phyloP scores from a whole-genome alignment of 2,329 filamentous ascomycete genomes.

The Penicillium sp. region DNA sequence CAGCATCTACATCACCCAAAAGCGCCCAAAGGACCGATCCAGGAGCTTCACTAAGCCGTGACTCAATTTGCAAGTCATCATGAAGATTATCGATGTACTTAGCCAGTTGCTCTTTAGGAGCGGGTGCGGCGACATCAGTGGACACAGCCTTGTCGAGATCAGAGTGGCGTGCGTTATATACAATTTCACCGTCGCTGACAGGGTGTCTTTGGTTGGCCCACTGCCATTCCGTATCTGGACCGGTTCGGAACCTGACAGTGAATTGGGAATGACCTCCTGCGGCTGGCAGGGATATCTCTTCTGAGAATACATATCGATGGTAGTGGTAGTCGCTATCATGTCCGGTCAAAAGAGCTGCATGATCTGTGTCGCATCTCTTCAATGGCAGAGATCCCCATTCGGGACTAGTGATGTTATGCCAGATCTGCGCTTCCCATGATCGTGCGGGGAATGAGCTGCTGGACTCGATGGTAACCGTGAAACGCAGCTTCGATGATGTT shows the following conservation, averaged over 20 bases:
- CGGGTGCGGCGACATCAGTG: slow-evolving; percentile 13
- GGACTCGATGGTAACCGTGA: slow-evolving; percentile 70
- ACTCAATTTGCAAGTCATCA: slow-evolving; percentile 33
- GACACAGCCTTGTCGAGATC: background rate
- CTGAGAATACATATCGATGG: slow-evolving; percentile 37
- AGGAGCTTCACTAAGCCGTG: slow-evolving; percentile 41
- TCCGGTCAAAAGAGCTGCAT: slow-evolving; percentile 31
- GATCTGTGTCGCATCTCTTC: slow-evolving; percentile 35
- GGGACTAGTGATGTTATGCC: slow-evolving; percentile 64
- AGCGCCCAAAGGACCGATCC: slow-evolving; percentile 42
- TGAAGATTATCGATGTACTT: slow-evolving; percentile 39
- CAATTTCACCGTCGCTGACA: slow-evolving; percentile 42
- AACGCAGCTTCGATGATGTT: slow-evolving; percentile 46
- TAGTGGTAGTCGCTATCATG: slow-evolving; percentile 21
- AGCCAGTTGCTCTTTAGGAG: slow-evolving; percentile 19
- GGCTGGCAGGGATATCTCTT: slow-evolving; percentile 29
- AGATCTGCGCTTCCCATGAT: slow-evolving; percentile 71
- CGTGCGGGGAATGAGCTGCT: slow-evolving; percentile 54
- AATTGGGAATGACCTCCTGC: slow-evolving; percentile 37
- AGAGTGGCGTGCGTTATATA: slow-evolving; percentile 33
- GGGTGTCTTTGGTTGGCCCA: slow-evolving; percentile 46
- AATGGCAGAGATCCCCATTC: slow-evolving; percentile 60
- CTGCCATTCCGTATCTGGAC: slow-evolving; percentile 39
- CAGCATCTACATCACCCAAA: slow-evolving; percentile 60
- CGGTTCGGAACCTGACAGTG: slow-evolving; percentile 45